Conservation (phyloP, 2,329 filamentous ascomycete genomes). For the Thyridium curvatum region DNA sequence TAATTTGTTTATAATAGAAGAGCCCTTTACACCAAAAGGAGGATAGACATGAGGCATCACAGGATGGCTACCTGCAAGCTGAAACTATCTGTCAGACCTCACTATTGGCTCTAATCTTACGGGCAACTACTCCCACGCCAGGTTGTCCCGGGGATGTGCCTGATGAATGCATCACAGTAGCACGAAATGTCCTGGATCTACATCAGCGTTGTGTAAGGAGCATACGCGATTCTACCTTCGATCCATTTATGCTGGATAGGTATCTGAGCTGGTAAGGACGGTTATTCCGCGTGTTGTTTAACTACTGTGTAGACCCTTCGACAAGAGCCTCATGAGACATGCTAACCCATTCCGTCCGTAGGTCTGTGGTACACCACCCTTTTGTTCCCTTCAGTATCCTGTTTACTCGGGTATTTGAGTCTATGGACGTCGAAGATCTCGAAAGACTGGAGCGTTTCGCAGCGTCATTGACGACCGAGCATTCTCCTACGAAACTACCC, state of each 20-base stretch:
- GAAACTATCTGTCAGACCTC: constrained; percentile 27
- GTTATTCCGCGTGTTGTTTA: too few relatives aligned
- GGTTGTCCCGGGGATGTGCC: constrained; percentile 10
- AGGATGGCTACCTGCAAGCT: constrained; percentile 20
- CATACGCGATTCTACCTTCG: constrained; percentile 14
- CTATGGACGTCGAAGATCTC: constrained; percentile 14
- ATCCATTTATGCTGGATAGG: constrained; percentile 20
- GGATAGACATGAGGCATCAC: constrained; percentile 15
- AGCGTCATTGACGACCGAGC: constrained; percentile 17
- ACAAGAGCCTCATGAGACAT: too few relatives aligned
- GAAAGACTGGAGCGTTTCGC: constrained; percentile 20
- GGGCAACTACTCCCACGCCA: constrained; percentile 15
- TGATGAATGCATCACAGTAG: constrained; percentile 21
- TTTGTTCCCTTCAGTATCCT: constrained; percentile 31
- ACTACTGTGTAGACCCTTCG: too few relatives aligned
- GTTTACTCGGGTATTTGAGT: constrained; percentile 21
- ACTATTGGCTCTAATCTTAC: constrained; percentile 23
- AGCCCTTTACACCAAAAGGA: neutral
- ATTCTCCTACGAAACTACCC: constrained; percentile 6
- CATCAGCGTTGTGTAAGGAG: constrained; percentile 23
- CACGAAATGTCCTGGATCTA: constrained; percentile 23
- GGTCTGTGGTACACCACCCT: constrained; percentile 26
- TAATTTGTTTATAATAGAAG: constrained; percentile 1
- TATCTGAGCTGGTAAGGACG: constrained; percentile 29
- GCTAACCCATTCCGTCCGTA: too few relatives aligned